Evolutionary conservation across 1,284 basidiomycete species (phyloP).

Genomic region (Paramarasmius palmivorus): DNA sequence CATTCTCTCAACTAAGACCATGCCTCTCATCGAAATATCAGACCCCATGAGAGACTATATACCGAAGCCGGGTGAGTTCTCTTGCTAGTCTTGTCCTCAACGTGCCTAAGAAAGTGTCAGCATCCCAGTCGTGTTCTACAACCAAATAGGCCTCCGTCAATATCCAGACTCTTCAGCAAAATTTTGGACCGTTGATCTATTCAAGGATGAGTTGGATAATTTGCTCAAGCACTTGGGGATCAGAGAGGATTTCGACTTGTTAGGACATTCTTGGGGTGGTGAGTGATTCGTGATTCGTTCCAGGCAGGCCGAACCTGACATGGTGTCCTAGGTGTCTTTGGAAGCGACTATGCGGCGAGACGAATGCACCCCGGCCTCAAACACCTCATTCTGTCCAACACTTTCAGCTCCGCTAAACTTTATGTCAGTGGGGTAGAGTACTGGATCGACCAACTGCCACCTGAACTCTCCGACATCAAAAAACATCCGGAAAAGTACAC

Average conservation of each 20-base stretch:
- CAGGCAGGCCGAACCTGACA: neutral
- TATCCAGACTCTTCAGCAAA: conserved; percentile 30
- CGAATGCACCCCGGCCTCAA: conserved; percentile 10
- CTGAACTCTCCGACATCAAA: conserved; percentile 3
- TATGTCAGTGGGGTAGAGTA: conserved; percentile 1
- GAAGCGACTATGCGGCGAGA: conserved; percentile 6
- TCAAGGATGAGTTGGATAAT: conserved; percentile 41
- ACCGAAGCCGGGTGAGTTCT: neutral
- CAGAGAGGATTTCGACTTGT: conserved; percentile 30
- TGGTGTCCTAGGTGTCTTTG: conserved; percentile 3
- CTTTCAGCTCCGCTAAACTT: conserved; percentile 7
- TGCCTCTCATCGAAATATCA: neutral
- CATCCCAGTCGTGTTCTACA: conserved; percentile 41
- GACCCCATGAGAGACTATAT: conserved; percentile 5
- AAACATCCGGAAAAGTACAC: conserved; percentile 2
- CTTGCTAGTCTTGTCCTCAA: neutral
- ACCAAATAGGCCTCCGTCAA: conserved; percentile 41
- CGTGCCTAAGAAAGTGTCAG: neutral
- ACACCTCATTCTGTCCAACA: conserved; percentile 8
- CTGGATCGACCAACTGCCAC: conserved; percentile 6
- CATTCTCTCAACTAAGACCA: neutral
- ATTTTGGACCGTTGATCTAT: conserved; percentile 43
- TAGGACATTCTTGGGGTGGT: conserved; percentile 45
- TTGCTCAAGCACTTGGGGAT: conserved; percentile 34
- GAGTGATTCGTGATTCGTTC: neutral